Percentiles rank a stretch among this genome's conserved stretches.
Evolutionary conservation across 495 filamentous ascomycete species (phyloP).

Genomic region (Xylaria bambusicola): DNA sequence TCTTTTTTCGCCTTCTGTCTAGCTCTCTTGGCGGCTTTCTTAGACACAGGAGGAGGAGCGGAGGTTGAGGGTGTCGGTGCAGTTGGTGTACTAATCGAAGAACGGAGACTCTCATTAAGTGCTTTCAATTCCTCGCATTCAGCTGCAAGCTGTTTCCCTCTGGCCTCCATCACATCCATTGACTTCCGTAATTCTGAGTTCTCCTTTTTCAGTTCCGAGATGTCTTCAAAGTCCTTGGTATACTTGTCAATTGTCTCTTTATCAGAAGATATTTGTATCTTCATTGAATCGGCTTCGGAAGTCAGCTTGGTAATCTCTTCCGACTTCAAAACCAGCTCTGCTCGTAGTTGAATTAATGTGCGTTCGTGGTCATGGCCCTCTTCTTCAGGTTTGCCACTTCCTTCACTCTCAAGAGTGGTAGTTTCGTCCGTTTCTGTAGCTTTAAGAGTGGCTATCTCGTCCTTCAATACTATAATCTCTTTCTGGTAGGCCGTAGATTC

Average conservation of each 20-base stretch:
- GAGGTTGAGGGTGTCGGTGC: constrained; percentile 20
- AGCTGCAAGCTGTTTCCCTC: too few species aligned
- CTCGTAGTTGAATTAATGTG: constrained; percentile 75
- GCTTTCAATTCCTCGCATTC: too few species aligned
- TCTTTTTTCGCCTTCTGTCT: constrained; percentile 88
- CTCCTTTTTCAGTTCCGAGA: too few species aligned
- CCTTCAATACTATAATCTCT: constrained; percentile 39
- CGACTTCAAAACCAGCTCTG: constrained; percentile 55
- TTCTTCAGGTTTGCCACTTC: constrained; percentile 6
- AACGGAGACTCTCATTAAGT: too few species aligned
- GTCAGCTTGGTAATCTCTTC: constrained; percentile 43
- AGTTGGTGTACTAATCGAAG: too few species aligned
- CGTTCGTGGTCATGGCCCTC: constrained; percentile 61
- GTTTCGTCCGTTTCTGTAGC: constrained; percentile 25
- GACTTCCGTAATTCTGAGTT: too few species aligned
- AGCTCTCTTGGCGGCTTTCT: constrained; percentile 86
- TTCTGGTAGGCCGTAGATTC: constrained; percentile 71
- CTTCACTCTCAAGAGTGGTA: constrained; percentile 9
- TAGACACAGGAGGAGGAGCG: constrained; percentile 49
- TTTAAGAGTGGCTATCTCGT: constrained; percentile 31
- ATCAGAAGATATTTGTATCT: constrained; percentile 43
- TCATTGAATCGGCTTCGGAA: constrained; percentile 35
- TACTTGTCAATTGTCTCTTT: constrained; percentile 37
- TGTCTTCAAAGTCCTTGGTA: too few species aligned
- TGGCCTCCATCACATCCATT: too few species aligned